Base-by-base conservation (phyloP, 345 rosid species). In the Citrus australasica region DNA sequence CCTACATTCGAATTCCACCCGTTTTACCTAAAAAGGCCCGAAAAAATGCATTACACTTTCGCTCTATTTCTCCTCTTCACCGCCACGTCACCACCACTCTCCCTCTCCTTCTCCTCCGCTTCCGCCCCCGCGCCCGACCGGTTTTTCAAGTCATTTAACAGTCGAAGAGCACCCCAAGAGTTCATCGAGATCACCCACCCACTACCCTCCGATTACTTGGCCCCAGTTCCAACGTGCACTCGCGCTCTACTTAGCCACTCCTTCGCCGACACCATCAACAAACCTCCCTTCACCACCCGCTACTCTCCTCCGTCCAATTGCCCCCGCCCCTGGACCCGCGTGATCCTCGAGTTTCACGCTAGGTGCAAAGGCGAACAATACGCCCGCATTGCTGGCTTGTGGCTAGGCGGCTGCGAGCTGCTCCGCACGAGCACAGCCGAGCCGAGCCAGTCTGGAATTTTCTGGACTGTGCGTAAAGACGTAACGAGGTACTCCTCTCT, bases 341-440 rank as follows among this genome's bases (percentile, higher is more conserved):
- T 92, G 37, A 79, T 80, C 48, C 94, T 95, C 67, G 86, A 87
- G 27, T 82, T 95, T 71, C 84, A 79, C 76, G 91, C 81, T 79
- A 21, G 79, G 19, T 88, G 91, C 69, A 78, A 74, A 28, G 99
- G 99, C 30, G 86, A 90, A 10, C 98, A 95, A 71, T 90, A 92
- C 79, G 90, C 92, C 74, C 93, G 96, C 30, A 89, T 93, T 67
- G 82, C 92, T 55, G 98, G 84, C 61, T 67, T 95, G 33, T 93
- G 98, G 99, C 93, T 95, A 46, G 94, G 88, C 58, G 98, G 94
- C 1, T 89, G 81, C 48, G 99, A 95, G 94, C 85, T 95, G 3
- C 88, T 95, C 73, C 91, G 98, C 3, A 92, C 98, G 65, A 95
- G 97, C 86, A 93, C 99, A 28, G 94, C 98, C 55, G 91, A 93